Evolutionary conservation across 805 yeast genomes (phyloP), one percentile per base, ranked within the genome.

Genomic region (Cyberlindnera japonica): DNA sequence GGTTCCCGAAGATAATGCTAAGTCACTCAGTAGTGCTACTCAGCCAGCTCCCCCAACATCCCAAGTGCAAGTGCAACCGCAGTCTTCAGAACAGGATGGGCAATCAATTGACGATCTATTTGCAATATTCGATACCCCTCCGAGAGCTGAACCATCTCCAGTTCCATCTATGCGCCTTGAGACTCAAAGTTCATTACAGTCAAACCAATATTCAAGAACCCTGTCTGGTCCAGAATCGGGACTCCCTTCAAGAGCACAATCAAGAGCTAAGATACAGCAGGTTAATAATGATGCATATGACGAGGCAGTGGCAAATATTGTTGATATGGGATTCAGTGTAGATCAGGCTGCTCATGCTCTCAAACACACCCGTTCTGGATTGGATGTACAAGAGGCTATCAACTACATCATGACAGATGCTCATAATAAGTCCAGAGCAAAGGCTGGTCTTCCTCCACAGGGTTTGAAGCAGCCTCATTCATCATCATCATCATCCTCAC

Each of bases 271-370:
- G 19, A 15, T 11, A 6, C 31, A n/a, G 6, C 28, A 25, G 20
- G 20, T 27, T 6, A 41, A 43, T 19, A 36, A 43, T 11, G 55
- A 43, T 26, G 57, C 56, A 8, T 58, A 60, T 33, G 84, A 79
- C 48, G 64, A 63, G 30, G 68, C 77, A 1, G 55, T 85, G 14
- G 91, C 91, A 0, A 84, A 79, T 49, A 65, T 86, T 31, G 61
- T 84, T 3, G 93, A 86, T 44, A 87, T 87, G 78, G 95, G 95
- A 3, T 87, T 87, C 53, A 61, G 81, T 1, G 64, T 74, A 1
- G 79, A 76, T 2, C 74, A 69, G 38, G 79, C 93, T 5, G 71
- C 68, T 19, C 61, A 63, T 3, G 95, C 95, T 0, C 66, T 87
- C 26, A 69, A 62, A 7, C 62, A 67, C 33, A 75, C 81, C 0